Evolutionary conservation across 768 basidiomycete genomes (phyloP).

Genomic region (Suillus placidus): DNA sequence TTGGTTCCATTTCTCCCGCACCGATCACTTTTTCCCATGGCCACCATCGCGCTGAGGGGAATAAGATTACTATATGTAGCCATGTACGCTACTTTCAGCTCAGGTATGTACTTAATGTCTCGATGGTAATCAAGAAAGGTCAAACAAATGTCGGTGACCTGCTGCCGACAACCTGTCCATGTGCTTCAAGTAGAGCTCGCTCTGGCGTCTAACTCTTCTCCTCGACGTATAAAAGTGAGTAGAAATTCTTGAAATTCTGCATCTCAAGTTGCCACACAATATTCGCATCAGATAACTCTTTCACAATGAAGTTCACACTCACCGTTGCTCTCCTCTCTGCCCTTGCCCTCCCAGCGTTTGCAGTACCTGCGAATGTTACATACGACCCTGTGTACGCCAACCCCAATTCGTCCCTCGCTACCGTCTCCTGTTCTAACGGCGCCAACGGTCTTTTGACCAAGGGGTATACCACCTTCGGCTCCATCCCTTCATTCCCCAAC

Average conservation of each 20-base stretch:
- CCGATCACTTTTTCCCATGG: not conserved
- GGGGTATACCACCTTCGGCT: constrained; percentile 19
- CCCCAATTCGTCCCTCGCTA: constrained; percentile 3
- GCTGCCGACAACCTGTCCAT: too few species aligned
- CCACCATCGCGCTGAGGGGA: not conserved
- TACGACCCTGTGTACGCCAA: constrained; percentile 12
- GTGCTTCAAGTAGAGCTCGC: not conserved
- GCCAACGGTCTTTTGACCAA: constrained; percentile 20
- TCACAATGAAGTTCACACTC: not conserved
- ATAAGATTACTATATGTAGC: not conserved
- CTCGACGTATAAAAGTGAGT: not conserved
- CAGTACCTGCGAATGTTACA: not conserved
- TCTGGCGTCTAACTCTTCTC: not conserved
- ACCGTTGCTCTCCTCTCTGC: not conserved
- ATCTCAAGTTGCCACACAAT: not conserved
- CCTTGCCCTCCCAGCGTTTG: not conserved
- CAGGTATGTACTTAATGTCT: not conserved
- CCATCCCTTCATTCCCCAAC: constrained; percentile 17
- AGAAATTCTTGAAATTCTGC: not conserved
- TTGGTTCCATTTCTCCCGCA: too few species aligned
- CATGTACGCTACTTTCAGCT: not conserved
- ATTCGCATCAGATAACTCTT: too few species aligned
- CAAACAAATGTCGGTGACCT: not conserved
- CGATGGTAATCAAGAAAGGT: not conserved
- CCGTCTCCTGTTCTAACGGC: constrained; percentile 25